Evolutionary conservation across 2,329 filamentous ascomycete species (phyloP).

Genomic region (Alternaria conjuncta): DNA sequence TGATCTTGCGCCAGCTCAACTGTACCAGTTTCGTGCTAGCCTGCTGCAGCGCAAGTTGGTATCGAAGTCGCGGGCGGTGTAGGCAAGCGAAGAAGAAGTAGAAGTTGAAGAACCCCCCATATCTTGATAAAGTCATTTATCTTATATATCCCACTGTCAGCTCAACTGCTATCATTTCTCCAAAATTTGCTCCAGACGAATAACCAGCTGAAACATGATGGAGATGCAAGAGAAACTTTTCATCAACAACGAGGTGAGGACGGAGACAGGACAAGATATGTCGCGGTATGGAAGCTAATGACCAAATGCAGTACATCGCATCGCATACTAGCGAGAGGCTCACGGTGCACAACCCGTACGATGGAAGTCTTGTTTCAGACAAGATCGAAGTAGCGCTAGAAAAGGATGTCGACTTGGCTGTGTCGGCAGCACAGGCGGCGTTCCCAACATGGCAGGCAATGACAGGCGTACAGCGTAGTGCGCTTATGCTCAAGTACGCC

Average conservation of each 20-base stretch:
- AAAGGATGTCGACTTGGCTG: conserved; percentile 35
- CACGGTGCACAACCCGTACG: conserved; percentile 33
- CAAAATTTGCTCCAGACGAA: accelerated
- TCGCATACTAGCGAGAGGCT: conserved; percentile 29
- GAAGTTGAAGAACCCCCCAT: neutral
- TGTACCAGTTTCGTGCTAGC: neutral
- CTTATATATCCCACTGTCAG: neutral
- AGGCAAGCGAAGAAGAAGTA: neutral
- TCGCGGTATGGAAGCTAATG: neutral
- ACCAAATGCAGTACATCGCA: conserved; percentile 23
- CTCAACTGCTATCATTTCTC: neutral
- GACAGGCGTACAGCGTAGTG: conserved; percentile 29
- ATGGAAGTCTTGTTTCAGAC: conserved; percentile 30
- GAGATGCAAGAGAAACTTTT: conserved; percentile 24
- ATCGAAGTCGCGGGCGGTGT: neutral
- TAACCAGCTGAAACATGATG: neutral
- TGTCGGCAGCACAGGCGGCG: conserved; percentile 31
- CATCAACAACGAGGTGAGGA: conserved; percentile 37
- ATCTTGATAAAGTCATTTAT: neutral
- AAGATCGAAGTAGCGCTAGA: conserved; percentile 29
- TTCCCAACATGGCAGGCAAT: conserved; percentile 29
- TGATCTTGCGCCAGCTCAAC: neutral
- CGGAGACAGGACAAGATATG: neutral
- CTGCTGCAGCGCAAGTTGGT: neutral
- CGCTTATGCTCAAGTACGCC: conserved; percentile 31